Base-by-base conservation (phyloP, 768 basidiomycete species). In the Lactifluus echinatus region DNA sequence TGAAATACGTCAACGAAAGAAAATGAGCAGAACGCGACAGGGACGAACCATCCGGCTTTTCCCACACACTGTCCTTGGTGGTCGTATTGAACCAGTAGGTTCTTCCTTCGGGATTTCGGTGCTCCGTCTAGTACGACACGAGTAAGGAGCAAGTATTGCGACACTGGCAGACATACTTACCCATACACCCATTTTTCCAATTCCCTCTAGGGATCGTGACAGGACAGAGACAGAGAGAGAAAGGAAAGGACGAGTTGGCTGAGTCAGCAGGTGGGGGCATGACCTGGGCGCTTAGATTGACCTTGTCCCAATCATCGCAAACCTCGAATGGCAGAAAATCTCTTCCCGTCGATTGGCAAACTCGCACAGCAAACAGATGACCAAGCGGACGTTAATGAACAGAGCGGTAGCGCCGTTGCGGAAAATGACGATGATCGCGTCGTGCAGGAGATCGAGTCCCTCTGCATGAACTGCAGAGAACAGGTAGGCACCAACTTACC, bases 21-120 rank as follows among this genome's bases (percentile, higher is more conserved):
- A 23, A 29, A 36, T 15, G 24, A 48, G 34, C 12, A 37, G 14
- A 44, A 19, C 2, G 29, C 43, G 28, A 49, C 31, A 17, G 14
- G 19, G n/a, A 66, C 79, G 64, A 64, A 89, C 89, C 89, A 69
- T 94, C 90, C 58, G 96, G 96, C 69, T 98, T 99, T 73, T 97
- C 94, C 95, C 94, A 98, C 51, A 94, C 92, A 67, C 93, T 95
- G 65, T 91, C 89, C 65, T 86, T 83, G 3, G 87, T 89, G 10
- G 76, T 79, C 0, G 90, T 84, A 68, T 96, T 93, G 72, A 93
- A 93, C 94, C 94, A 98, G 67, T 98, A 98, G 0, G 90, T 92
- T n/a, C 93, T 78, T n/a, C 93, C 93, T 67, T 96, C 95, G 2
- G 90, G 85, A 72, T 94, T 95, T 33, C 89, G 84, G 72, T 96